Evolutionary conservation across 2,329 filamentous ascomycete species (phyloP), one percentile per base, ranked within the genome.

Genomic region (Phaeosphaeriaceae sp.): DNA sequence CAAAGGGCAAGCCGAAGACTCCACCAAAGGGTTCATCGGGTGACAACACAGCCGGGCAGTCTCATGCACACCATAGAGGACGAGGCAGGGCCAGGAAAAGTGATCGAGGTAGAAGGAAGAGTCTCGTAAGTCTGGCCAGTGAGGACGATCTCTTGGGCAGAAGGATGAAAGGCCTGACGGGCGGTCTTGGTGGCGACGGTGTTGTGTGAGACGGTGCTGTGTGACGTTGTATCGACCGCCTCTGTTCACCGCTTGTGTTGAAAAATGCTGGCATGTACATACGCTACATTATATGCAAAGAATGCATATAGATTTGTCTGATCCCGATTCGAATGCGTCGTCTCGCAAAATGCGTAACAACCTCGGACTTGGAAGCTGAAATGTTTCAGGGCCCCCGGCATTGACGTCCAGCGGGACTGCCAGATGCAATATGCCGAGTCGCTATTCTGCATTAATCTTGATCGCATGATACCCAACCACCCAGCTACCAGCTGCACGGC

Each of bases 121-220:
- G 77, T 58, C 54, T 82, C 17, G 77, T 82, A 17, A 79, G 80
- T 60, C 61, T 83, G 54, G 79, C 80, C 9, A 82, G 80, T 61
- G 78, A 79, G 55, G 81, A 83, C 60, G 81, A 83, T 68, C 63
- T 83, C 63, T 61, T 84, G 36, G 79, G 79, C 0, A 65, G 82
- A 55, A 68, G 82, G 53, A 84, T 84, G 82, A 78, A 80, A 67
- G 78, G 76, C 15, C 60, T 84, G 49, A 81, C 81, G 0, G 76
- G 76, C 0, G 70, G 73, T 2, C 59, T 81, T 60, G 73, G 78
- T 54, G 77, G 79, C 4, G 62, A 64, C 45, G 64, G 60, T 4
- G n/a, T n/a, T n/a, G n/a, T n/a, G n/a, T n/a, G n/a, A n/a, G 62
- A 64, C 45, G 64, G 60, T 4, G 59, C 46, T 3, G 17, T 62